Percentiles rank a stretch among this genome's conserved stretches.
phyloP scores from a whole-genome alignment of 2,329 filamentous ascomycete species.

The Paraphoma chrysanthemicola region DNA sequence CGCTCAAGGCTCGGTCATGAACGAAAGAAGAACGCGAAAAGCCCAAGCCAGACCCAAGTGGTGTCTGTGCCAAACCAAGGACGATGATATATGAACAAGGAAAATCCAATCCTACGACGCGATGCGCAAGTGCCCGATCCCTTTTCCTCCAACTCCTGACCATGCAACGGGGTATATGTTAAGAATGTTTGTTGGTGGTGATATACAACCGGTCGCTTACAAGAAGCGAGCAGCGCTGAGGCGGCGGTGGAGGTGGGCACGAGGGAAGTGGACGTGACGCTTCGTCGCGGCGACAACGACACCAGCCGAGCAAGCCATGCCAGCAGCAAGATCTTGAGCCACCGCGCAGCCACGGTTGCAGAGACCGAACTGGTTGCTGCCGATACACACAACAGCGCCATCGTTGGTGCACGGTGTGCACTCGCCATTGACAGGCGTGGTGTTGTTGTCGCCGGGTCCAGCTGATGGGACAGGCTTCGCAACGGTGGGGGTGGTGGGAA shows the following conservation, averaged over 20 bases:
- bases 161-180: slow-evolving; percentile 21
- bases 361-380: slow-evolving; percentile 50
- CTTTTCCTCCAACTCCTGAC: slow-evolving; percentile 28
- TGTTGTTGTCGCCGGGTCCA: slow-evolving; percentile 13
- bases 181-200: slow-evolving; percentile 2
- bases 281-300: slow-evolving; percentile 20
- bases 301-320: slow-evolving; percentile 51
- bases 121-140: slow-evolving; percentile 12
- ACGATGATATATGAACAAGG: slow-evolving; percentile 23
- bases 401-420: slow-evolving; percentile 49
- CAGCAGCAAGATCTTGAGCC: slow-evolving; percentile 49
- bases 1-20: slow-evolving; percentile 19
- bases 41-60: slow-evolving; percentile 17
- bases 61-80: slow-evolving; percentile 7
- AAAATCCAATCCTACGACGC: slow-evolving; percentile 15
- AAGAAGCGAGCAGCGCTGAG: slow-evolving; percentile 30
- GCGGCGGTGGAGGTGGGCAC: slow-evolving; percentile 38
- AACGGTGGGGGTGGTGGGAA: slow-evolving; percentile 9
- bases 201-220: slow-evolving; percentile 17
- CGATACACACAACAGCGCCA: slow-evolving; percentile 54
- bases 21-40: slow-evolving; percentile 18
- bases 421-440: slow-evolving; percentile 17
- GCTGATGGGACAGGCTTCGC: slow-evolving; percentile 10
- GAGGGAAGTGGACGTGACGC: slow-evolving; percentile 29
- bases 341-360: slow-evolving; percentile 54